A percentile compares a stretch with the other conserved stretches of the same genome.
phyloP scores from a whole-genome alignment of 2,329 filamentous ascomycete species.

The Phyllachora maydis region DNA sequence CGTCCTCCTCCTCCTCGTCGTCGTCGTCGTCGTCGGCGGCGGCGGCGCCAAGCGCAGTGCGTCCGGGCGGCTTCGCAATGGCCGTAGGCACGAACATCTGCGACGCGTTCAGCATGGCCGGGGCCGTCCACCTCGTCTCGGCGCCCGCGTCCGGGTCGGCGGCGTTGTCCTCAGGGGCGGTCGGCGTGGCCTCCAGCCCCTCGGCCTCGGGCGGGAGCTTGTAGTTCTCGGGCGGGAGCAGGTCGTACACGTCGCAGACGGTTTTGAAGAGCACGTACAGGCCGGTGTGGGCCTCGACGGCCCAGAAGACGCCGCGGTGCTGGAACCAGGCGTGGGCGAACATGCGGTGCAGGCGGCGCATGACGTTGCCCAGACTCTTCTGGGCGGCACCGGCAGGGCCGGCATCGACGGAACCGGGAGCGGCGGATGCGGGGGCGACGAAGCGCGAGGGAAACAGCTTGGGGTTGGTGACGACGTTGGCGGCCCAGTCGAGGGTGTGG shows the following conservation, averaged over 20 bases:
- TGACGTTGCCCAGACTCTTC: constrained; percentile 85
- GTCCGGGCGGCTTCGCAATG: constrained; percentile 7
- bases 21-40: constrained; percentile 8
- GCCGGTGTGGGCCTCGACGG: constrained; percentile 75
- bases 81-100: constrained; percentile 3
- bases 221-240: constrained; percentile 87
- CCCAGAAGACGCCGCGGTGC: constrained; percentile 88
- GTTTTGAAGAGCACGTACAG: constrained; percentile 95
- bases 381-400: constrained; percentile 43
- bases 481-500: constrained; percentile 95
- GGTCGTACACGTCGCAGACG: constrained; percentile 77
- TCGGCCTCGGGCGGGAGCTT: constrained; percentile 88
- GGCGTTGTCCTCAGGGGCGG: constrained; percentile 4
- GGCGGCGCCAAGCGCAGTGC: constrained; percentile 2
- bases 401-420: no score
- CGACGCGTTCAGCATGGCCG: constrained; percentile 4
- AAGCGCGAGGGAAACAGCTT: constrained; percentile 89
- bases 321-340: constrained; percentile 99
- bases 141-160: constrained; percentile 1
- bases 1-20: constrained; percentile 28
- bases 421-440: no score
- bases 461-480: constrained; percentile 79
- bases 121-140: constrained; percentile 3
- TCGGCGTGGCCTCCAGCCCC: constrained; percentile 35
- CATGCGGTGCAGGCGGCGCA: constrained; percentile 82